Base-by-base conservation (phyloP, 306 rosid genomes). In the Clitoria ternatea region DNA sequence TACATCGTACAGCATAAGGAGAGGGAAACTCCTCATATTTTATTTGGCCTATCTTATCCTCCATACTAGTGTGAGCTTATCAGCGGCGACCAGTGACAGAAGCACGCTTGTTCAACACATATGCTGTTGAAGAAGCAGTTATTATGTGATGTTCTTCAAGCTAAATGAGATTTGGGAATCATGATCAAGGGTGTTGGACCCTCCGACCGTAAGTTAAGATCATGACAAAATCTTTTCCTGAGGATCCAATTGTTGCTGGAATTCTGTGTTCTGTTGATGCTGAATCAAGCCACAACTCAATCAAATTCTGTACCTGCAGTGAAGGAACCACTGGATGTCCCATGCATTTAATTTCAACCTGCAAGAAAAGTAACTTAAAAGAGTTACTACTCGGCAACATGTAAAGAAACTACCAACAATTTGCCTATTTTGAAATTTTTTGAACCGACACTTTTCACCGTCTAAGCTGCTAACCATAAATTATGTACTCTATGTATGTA, bases 311-410 rank as follows among this genome's bases (percentile, higher is more conserved):
- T 14, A 89, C 45, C 64, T 78, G 81, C 80, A 84, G 52, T 5
- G 83, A 66, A 13, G 89, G 86, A 35, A 67, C 77, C 71, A 92
- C 89, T 4, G 88, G 77, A 39, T 83, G 82, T 30, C 95, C 96
- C 89, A 86, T 70, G 39, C 96, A 92, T 71, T 65, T 87, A 33
- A 92, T 88, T 81, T 84, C 96, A 61, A 92, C 85, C 98, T 92
- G 75, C 77, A 87, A 61, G 30, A 75, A 3, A 54, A 12, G 18
- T 3, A 39, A 57, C 7, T 15, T 26, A 3, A 23, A 17, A 8
- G 10, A n/a, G 48, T 66, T 39, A 66, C 14, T 49, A 66, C 30
- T 37, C n/a, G 36, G 11, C 54, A 66, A 60, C 42, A 40, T 18
- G 53, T 22, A 62, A 36, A n/a, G n/a, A n/a, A n/a, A 15, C 26